Evolutionary conservation across 2,329 filamentous ascomycete genomes (phyloP).

Genomic region (Fonsecaea monophora): DNA sequence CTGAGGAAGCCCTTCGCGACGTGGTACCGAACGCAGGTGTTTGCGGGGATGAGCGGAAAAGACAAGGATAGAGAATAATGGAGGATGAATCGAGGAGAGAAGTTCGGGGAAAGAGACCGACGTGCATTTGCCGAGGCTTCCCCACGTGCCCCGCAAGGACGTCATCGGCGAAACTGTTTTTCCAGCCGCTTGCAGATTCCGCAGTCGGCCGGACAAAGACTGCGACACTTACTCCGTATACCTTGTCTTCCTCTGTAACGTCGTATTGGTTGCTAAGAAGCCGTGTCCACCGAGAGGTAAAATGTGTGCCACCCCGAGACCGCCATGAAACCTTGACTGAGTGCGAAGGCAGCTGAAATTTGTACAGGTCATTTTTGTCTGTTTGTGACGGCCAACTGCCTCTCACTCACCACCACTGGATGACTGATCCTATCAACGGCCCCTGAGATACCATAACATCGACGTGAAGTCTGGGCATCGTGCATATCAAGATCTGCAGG

Average conservation of each 20-base stretch:
- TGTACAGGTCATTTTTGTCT: not conserved
- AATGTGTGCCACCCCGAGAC: not conserved
- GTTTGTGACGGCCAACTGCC: not conserved
- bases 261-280: constrained; percentile 5
- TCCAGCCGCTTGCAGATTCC: constrained; percentile 4
- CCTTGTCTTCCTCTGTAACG: not conserved
- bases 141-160: not conserved
- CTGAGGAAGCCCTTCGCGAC: not conserved
- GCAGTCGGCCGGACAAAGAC: not conserved
- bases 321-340: not conserved
- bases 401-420: not conserved
- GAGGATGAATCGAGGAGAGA: not conserved
- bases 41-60: constrained; percentile 2
- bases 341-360: not conserved
- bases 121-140: constrained; percentile 4
- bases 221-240: not conserved
- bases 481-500: not conserved
- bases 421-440: not conserved
- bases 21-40: not conserved
- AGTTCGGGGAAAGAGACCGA: not conserved
- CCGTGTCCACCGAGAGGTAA: constrained; percentile 2
- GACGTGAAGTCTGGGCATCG: not conserved
- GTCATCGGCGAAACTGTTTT: not conserved
- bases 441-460: not conserved
- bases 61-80: not conserved